Base-by-base conservation (phyloP, 2,329 filamentous ascomycete genomes). In the Ophiostoma triangulosporum region DNA sequence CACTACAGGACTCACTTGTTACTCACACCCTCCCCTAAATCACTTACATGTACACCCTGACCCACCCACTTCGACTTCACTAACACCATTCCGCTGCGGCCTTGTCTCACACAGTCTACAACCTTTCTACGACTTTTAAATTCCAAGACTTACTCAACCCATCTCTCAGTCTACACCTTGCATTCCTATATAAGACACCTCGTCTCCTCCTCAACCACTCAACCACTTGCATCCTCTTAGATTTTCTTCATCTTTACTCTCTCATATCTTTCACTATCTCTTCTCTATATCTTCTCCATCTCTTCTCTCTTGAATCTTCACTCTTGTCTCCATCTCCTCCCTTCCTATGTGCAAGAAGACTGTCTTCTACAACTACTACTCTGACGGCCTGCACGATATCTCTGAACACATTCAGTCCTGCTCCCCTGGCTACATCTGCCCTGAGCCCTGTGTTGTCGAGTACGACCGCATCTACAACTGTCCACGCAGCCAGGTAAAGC, bases 341-440 rank as follows among this genome's bases (percentile, higher is more conserved):
- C 17, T 36, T 22, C 12, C 12, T 46, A 67, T 67, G 65, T 67
- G 65, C 43, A 58, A 63, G 61, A 63, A 62, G 56, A 62, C 60
- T 48, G 59, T 66, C 53, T 66, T 60, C 62, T 61, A 64, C 62
- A 65, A 66, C 61, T 62, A 58, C 54, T 66, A 66, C 58, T 48
- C 58, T 55, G 64, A 66, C 57, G 64, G 63, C 40, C 51, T 55
- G 14, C 55, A 60, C 52, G 63, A 65, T 54, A 56, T 66, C 50
- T 64, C 63, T 26, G 64, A 66, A 58, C 63, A 62, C 56, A 52
- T 60, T 7, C 60, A 66, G 40, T 51, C 59, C 26, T 67, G 65
- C 60, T 53, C 57, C 7, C 59, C 62, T 15, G 65, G 64, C 52
- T 58, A 59, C 56, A 57, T 60, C 32, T 66, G 64, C 57, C 53